Conservation (phyloP, 306 rosid species). For the Glycine latifolia region DNA sequence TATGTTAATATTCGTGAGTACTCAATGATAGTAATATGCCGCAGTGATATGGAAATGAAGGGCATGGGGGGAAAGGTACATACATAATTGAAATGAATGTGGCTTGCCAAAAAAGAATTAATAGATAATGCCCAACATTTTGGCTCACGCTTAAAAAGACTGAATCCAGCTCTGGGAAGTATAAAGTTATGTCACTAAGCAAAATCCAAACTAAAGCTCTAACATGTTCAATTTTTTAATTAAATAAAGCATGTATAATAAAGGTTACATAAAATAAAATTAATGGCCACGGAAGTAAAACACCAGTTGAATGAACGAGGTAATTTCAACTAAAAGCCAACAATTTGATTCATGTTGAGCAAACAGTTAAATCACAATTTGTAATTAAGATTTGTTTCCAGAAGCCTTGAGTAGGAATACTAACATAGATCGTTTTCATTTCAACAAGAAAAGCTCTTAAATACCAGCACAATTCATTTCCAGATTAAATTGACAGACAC, state of each 20-base stretch:
- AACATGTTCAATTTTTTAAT: background rate
- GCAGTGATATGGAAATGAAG: background rate
- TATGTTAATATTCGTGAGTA: background rate
- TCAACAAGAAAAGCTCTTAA: background rate
- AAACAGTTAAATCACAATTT: constrained; percentile 13
- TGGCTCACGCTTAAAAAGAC: constrained; percentile 10
- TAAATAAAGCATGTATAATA: constrained; percentile 4
- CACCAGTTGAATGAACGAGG: background rate
- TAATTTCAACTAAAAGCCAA: constrained; percentile 13
- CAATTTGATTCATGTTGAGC: constrained; percentile 16
- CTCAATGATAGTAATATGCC: constrained; percentile 6
- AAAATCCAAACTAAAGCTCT: constrained; percentile 24
- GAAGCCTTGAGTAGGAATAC: background rate
- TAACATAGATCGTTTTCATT: constrained; percentile 4
- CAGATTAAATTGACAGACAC: constrained; percentile 27
- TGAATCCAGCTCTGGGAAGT: constrained; percentile 13
- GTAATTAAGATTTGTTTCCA: background rate
- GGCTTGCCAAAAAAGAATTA: constrained; percentile 10
- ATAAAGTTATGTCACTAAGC: constrained; percentile 3
- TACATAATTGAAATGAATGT: constrained; percentile 17
- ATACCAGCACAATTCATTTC: background rate
- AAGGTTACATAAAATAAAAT: constrained; percentile 13
- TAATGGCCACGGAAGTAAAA: background rate
- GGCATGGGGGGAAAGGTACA: constrained; percentile 3
- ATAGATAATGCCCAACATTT: constrained; percentile 1